Evolutionary conservation across 164 flowering plant genomes (phyloP), one percentile per base, ranked within the genome.

Genomic region (Pachysandra terminalis): DNA sequence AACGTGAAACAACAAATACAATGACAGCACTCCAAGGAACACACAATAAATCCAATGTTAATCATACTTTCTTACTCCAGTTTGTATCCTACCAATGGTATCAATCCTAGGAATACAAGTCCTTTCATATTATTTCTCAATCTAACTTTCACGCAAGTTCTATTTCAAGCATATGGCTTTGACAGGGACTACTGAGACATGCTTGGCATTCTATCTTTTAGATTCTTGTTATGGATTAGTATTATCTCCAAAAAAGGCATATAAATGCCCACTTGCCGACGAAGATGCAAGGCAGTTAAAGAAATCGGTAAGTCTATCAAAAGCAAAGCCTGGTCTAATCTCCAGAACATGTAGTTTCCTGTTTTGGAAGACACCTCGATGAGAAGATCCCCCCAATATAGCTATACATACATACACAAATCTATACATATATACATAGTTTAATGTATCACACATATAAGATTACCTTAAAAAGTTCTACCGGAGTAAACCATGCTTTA

Each of bases 401-500:
- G n/a, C 57, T 16, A 32, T 32, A 32, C 37, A 32, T 32, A 32
- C 14, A 22, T 52, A 0, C 19, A 27, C 12, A 3, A 54, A 54
- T 37, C 19, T n/a, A n/a, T n/a, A n/a, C n/a, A n/a, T n/a, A n/a
- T n/a, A n/a, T n/a, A n/a, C n/a, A n/a, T n/a, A n/a, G n/a, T n/a
- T n/a, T n/a, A n/a, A n/a, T n/a, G n/a, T n/a, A n/a, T n/a, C n/a
- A n/a, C n/a, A n/a, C n/a, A n/a, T n/a, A n/a, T n/a, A n/a, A 40
- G 9, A 52, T 24, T 73, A 88, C 98, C 97, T 93, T 93, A 71
- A 91, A 93, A 56, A 93, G 96, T 87, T 93, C 98, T 65, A 93
- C 98, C 0, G 98, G 98, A 35, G 98, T 93, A 76, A 90, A 93
- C 98, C 98, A 93, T 64, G 97, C 72, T 32, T 81, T 83, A 68